phyloP scores from a whole-genome alignment of 768 basidiomycete genomes.

The Porphyrellus cyaneotinctus region DNA sequence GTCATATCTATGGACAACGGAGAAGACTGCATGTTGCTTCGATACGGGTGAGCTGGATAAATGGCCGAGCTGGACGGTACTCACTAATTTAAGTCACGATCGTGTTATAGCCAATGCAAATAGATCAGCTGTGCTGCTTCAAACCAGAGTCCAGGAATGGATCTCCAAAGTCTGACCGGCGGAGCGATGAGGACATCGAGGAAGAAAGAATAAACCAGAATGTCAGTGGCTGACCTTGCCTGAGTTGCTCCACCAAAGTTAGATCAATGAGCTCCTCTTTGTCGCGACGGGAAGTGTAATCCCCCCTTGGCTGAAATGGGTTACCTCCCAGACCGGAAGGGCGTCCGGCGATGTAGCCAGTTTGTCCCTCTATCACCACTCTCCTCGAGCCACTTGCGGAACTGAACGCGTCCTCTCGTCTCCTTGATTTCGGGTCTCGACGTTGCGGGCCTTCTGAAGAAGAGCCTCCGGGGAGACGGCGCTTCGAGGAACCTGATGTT shows the following conservation, averaged over 20 bases:
- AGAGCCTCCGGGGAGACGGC: slow-evolving; percentile 48
- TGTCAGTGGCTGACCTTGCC: slow-evolving; percentile 42
- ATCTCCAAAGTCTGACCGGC: slow-evolving; percentile 48
- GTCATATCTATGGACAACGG: neutral
- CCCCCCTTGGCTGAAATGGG: slow-evolving; percentile 29
- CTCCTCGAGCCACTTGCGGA: slow-evolving; percentile 21
- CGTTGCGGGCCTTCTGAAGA: slow-evolving; percentile 40
- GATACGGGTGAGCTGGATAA: slow-evolving; percentile 4
- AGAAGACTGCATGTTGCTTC: neutral
- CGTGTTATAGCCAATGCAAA: neutral
- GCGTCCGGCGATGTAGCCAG: slow-evolving; percentile 6
- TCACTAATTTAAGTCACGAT: slow-evolving; percentile 5
- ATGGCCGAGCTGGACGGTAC: neutral
- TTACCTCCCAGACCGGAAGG: slow-evolving; percentile 13
- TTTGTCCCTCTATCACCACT: slow-evolving; percentile 22
- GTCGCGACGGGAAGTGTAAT: slow-evolving; percentile 44
- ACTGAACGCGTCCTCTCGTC: slow-evolving; percentile 40
- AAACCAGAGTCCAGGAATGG: slow-evolving; percentile 43
- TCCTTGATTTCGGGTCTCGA: slow-evolving; percentile 50
- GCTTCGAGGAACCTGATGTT: slow-evolving; percentile 40
- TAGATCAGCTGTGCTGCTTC: slow-evolving; percentile 25
- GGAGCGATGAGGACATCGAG: neutral
- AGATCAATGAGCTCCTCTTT: slow-evolving; percentile 55
- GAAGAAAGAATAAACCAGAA: slow-evolving; percentile 1
- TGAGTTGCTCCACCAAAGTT: slow-evolving; percentile 46